phyloP scores from a whole-genome alignment of 768 basidiomycete genomes.

The Amyloporia xantha region DNA sequence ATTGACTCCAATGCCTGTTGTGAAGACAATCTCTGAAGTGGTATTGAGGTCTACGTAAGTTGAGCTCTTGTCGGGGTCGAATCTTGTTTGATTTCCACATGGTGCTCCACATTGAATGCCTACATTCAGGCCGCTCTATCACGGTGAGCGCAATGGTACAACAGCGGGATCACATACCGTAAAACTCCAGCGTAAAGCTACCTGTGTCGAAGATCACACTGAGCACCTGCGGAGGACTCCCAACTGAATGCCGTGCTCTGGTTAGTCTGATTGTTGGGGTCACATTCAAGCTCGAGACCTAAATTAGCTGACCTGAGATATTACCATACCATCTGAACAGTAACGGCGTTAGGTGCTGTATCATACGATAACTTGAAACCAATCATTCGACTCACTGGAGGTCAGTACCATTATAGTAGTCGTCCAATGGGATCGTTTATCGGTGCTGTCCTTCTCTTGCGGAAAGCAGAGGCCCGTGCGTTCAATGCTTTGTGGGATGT shows the following conservation, averaged over 20 bases:
- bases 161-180: slow-evolving; percentile 30
- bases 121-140: no score
- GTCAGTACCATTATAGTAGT: slow-evolving; percentile 52
- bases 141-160: no score
- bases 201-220: slow-evolving; percentile 55
- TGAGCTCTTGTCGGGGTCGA: slow-evolving; percentile 41
- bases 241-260: slow-evolving; percentile 36
- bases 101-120: slow-evolving; percentile 40
- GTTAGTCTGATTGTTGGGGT: neutral
- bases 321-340: slow-evolving; percentile 45
- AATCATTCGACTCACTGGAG: slow-evolving; percentile 37
- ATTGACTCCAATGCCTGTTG: slow-evolving; percentile 47
- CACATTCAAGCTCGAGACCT: neutral
- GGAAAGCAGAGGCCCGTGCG: slow-evolving; percentile 7
- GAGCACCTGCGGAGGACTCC: slow-evolving; percentile 44
- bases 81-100: slow-evolving; percentile 40
- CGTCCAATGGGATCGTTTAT: slow-evolving; percentile 38
- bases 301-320: slow-evolving; percentile 30
- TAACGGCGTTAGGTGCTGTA: slow-evolving; percentile 1
- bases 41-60: slow-evolving; percentile 42
- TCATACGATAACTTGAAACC: no score
- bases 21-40: slow-evolving; percentile 40
- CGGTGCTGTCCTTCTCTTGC: slow-evolving; percentile 23
- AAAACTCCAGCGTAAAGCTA: slow-evolving; percentile 41
- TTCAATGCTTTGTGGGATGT: slow-evolving; percentile 15